These are phyloP conservation scores for Harringtonia lauricola DNA, from an alignment of 2,329 filamentous ascomycete species.

Conservation along the genomic window DNA sequence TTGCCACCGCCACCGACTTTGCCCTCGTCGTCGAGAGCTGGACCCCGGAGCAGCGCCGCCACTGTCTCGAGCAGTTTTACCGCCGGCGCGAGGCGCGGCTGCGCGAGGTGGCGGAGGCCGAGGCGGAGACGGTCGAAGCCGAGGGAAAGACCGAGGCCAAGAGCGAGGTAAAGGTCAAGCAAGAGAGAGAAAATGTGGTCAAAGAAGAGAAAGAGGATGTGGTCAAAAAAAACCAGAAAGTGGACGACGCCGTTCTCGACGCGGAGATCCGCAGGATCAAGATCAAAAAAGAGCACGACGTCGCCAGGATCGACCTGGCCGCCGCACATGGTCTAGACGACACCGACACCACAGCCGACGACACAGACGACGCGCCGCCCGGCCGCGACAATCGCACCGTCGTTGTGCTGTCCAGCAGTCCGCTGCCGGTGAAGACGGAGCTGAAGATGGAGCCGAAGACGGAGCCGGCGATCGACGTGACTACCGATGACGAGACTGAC, in stretches of 20 bases:
- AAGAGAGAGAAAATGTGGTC: not conserved
- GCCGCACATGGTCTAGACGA: not conserved
- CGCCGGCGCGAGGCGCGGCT: conserved; percentile 46
- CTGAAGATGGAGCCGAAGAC: not conserved
- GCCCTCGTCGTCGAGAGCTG: conserved; percentile 82
- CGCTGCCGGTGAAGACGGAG: not conserved
- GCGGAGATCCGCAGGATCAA: not conserved
- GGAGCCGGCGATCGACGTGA: no score
- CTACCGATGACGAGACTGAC: conserved; percentile 11
- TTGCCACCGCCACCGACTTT: conserved; percentile 68
- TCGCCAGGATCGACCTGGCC: no score
- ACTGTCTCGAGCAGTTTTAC: conserved; percentile 76
- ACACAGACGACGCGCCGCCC: not conserved
- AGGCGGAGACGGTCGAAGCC: conserved; percentile 4
- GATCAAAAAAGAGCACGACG: not conserved
- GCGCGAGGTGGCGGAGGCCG: conserved; percentile 6
- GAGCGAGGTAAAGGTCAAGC: not conserved
- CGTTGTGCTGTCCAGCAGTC: conserved; percentile 6
- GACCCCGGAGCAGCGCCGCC: conserved; percentile 72
- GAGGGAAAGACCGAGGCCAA: conserved; percentile 8
- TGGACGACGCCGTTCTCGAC: not conserved
- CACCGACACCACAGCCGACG: not conserved
- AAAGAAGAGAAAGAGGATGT: not conserved
- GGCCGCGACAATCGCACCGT: not conserved
- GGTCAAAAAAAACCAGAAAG: not conserved